These are phyloP conservation scores for Anthoceros angustus DNA, from an alignment of 225 moss, liverwort and hornwort species.

Conservation along the genomic window DNA sequence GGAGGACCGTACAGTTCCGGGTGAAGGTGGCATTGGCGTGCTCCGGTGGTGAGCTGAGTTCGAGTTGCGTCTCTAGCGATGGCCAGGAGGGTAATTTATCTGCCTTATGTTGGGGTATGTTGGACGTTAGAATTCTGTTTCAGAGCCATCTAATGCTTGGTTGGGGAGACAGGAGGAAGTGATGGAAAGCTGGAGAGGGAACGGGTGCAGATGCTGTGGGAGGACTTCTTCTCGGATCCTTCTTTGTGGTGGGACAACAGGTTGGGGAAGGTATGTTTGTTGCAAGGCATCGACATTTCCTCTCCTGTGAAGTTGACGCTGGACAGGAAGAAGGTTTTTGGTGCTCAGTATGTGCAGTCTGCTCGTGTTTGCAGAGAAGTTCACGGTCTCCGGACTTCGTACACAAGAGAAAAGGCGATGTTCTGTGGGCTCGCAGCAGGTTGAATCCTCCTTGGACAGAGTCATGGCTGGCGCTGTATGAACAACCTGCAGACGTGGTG, in stretches of 20 bases:
- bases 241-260: slow-evolving; percentile 3
- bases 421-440: neutral
- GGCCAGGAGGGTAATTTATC: too few species aligned
- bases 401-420: neutral
- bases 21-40: too few species aligned
- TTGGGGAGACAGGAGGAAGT: too few species aligned
- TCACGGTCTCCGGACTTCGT: neutral
- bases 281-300: neutral
- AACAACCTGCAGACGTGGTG: neutral
- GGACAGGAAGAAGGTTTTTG: neutral
- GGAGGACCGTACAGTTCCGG: too few species aligned
- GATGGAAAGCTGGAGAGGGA: too few species aligned
- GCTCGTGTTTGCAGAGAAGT: neutral
- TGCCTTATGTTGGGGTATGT: too few species aligned
- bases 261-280: neutral
- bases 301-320: neutral
- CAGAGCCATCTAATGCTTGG: too few species aligned
- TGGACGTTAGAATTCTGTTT: too few species aligned
- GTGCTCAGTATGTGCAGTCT: neutral
- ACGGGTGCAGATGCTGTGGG: neutral
- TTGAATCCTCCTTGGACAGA: neutral
- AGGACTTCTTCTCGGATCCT: neutral
- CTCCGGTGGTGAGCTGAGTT: too few species aligned
- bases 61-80: too few species aligned
- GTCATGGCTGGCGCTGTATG: neutral